A percentile compares a stretch with the other conserved stretches of the same genome.
These are phyloP conservation scores for Prillingera fragicola DNA, from an alignment of 1,284 basidiomycete species.

Conservation along the genomic window DNA sequence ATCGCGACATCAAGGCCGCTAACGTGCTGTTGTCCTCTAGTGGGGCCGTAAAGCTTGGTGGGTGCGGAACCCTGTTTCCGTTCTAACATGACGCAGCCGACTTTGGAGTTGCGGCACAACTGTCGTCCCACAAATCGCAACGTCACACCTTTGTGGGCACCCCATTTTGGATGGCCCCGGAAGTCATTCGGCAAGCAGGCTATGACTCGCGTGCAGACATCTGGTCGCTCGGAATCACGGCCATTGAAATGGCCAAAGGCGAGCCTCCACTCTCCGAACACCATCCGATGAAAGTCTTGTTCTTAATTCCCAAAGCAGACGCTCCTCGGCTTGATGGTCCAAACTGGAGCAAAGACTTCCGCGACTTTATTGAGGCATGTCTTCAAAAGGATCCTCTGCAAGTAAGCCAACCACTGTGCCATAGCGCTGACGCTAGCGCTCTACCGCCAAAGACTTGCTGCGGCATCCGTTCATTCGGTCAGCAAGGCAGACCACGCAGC, in stretches of 20 bases:
- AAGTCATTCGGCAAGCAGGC: conserved; percentile 94
- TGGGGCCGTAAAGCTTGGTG: conserved; percentile 83
- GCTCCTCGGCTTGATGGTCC: conserved; percentile 65
- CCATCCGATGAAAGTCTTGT: conserved; percentile 83
- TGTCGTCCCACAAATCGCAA: conserved; percentile 82
- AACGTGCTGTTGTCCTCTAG: conserved; percentile 85
- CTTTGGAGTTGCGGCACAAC: conserved; percentile 91
- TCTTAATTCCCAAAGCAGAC: conserved; percentile 82
- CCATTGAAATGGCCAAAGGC: conserved; percentile 94
- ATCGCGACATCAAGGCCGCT: conserved; percentile 97
- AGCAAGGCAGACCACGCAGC: conserved; percentile 71
- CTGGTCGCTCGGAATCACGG: conserved; percentile 91
- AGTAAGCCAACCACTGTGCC: conserved; percentile 50
- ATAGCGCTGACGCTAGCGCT: conserved; percentile 57
- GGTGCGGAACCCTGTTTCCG: conserved; percentile 5
- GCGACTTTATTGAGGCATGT: conserved; percentile 85
- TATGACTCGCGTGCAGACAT: conserved; percentile 96
- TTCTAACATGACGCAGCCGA: conserved; percentile 57
- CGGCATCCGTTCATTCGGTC: conserved; percentile 85
- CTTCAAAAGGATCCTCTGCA: conserved; percentile 82
- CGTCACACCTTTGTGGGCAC: conserved; percentile 93
- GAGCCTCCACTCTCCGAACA: conserved; percentile 82
- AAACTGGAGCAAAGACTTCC: conserved; percentile 72
- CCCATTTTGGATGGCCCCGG: conserved; percentile 98
- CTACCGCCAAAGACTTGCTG: conserved; percentile 82